Evolutionary conservation across 2,329 filamentous ascomycete genomes (phyloP), one percentile per base, ranked within the genome.

Genomic region (Nothopassalora personata): DNA sequence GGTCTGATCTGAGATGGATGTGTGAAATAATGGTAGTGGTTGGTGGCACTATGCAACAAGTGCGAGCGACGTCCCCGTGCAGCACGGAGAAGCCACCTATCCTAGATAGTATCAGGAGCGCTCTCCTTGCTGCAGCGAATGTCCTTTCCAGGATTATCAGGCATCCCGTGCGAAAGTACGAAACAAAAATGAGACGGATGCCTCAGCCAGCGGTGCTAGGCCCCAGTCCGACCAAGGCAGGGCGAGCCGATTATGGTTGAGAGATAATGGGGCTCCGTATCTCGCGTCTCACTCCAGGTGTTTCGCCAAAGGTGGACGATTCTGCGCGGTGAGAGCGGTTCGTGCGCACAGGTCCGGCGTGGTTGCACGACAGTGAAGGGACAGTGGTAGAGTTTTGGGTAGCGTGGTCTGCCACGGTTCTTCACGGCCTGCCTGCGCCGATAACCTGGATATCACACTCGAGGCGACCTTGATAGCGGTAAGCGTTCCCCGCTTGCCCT

Each of bases 391-490:
- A 64, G 54, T 60, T 64, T 61, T 57, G 60, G 23, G 60, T 60
- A 63, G 58, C 60, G 60, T 55, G 57, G 50, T 48, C 49, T 54
- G 52, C 60, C 58, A 58, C 56, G 54, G 54, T 54, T 39, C 58
- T 49, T 53, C 54, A 46, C 56, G 57, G 50, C 56, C 51, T 59
- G 63, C 57, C 36, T 54, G 57, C 62, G 61, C 63, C 63, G 57
- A 61, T 55, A 63, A 61, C 63, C 63, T 58, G 63, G 63, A 63
- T 57, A 39, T 57, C 48, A 53, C 46, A 30, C 18, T 50, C 39
- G 43, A 48, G 15, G 48, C 60, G 46, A 49, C 56, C 56, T 61
- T 55, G 27, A 63, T 57, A 54, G 59, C 56, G 56, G 62, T 57
- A 64, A 60, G 60, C 60, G 55, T 50, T 58, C 53, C 60, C 60